Evolutionary conservation across 352 stramenopile species (phyloP).

Genomic region (Phytophthora pistaciae): DNA sequence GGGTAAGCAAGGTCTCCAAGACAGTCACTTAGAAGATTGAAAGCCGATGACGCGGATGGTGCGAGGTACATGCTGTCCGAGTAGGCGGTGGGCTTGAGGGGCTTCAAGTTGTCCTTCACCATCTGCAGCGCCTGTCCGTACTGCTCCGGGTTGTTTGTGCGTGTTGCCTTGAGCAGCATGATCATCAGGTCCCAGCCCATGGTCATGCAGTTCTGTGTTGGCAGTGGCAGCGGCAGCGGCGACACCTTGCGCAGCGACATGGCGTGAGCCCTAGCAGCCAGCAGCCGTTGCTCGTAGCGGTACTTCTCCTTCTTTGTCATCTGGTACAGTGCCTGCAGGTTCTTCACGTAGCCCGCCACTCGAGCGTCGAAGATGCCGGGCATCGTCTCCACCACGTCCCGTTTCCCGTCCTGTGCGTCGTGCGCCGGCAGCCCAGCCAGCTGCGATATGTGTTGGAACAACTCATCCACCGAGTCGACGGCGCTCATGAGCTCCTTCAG

Average conservation of each 20-base stretch:
- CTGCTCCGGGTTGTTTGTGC: constrained; percentile 66
- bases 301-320: constrained; percentile 87
- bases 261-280: constrained; percentile 58
- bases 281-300: constrained; percentile 74
- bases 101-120: constrained; percentile 72
- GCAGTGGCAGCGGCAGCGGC: constrained; percentile 76
- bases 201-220: constrained; percentile 85
- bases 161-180: constrained; percentile 76
- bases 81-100: constrained; percentile 84
- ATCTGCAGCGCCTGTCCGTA: constrained; percentile 80
- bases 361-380: constrained; percentile 75
- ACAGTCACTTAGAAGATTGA: constrained; percentile 80
- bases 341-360: constrained; percentile 75
- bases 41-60: constrained; percentile 73
- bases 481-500: constrained; percentile 79
- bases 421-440: constrained; percentile 48
- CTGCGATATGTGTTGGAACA: constrained; percentile 86
- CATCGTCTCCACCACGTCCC: constrained; percentile 25
- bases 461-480: constrained; percentile 78
- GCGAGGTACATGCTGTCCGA: constrained; percentile 87
- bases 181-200: constrained; percentile 88
- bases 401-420: constrained; percentile 26
- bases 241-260: constrained; percentile 76
- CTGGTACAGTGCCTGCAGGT: constrained; percentile 78
- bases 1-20: constrained; percentile 54